Evolutionary conservation across 345 rosid species (phyloP), one percentile per base, ranked within the genome.

Genomic region (Sonneratia caseolaris): DNA sequence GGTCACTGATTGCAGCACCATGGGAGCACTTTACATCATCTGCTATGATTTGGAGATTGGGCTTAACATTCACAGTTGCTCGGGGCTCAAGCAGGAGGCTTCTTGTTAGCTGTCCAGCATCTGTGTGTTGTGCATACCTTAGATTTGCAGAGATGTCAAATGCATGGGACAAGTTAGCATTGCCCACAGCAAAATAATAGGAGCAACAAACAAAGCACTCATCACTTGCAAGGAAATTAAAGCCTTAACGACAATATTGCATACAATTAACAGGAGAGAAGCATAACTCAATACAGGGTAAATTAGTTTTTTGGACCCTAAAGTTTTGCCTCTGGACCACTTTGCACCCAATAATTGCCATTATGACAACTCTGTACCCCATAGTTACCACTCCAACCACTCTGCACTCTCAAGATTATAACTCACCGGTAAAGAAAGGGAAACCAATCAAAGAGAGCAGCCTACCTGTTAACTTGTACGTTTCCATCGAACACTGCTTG

Each of bases 401-500:
- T n/a, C 3, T 56, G 62, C 62, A 53, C 32, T 56, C 24, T n/a
- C 32, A n/a, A 22, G 32, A 8, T 8, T 21, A n/a, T 0, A n/a
- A 5, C 13, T 57, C 64, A 22, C 11, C 64, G n/a, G 56, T 13
- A 47, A 68, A 68, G 1, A 40, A 1, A 42, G 66, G 65, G 1
- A 40, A 1, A 42, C 22, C 21, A 13, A 14, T 7, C 15, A n/a
- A 13, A 27, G 27, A 37, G 36, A 36, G 36, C 43, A 47, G 38
- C 9, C 67, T 83, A 95, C 99, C 84, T 89, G 89, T 95, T 92
- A 55, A 95, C 97, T 80, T 83, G 81, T 35, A 92, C 83, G 38
- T 92, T 92, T 82, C 99, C 97, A 75, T 95, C 96, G 49, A 95
- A 92, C 73, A 95, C 97, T 48, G 97, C 97, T 82, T 90, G 99